Evolutionary conservation across 2,329 filamentous ascomycete species (phyloP), one percentile per base, ranked within the genome.

Genomic region (Aspergillus terreus): DNA sequence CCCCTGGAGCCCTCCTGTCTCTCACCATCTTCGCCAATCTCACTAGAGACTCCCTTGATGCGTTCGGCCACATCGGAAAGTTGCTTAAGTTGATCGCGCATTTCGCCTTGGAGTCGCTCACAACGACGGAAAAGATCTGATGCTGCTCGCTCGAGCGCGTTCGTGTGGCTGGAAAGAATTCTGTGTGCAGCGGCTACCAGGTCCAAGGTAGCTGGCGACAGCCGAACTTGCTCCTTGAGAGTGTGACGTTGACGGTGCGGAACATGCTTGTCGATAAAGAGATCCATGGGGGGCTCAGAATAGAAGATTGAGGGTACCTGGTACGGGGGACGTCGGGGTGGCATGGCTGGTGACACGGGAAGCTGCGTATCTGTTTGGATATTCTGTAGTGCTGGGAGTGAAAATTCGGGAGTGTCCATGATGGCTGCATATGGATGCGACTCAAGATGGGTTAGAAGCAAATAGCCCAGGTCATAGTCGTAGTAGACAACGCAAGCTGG

Each of bases 401-500:
- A 56, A 17, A 64, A 58, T 42, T 64, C 71, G 6, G 78, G 75
- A 6, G 76, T 69, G 57, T 84, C 81, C 44, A 82, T 75, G 47
- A 72, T 67, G 4, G 75, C 79, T 27, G 76, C 82, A 57, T 76
- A 76, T 2, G 77, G 76, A 54, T 76, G 74, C 43, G 73, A 74
- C 6, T 71, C 70, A 32, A 71, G 70, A 23, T 71, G 72, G 21
- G 78, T 81, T 35, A 83, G 70, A 42, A 86, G 64, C 25, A 85
- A 69, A 58, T 83, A 82, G 9, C 82, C 82, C 27, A 84, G 63
- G 52, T 81, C 79, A 10, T 76, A 76, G 55, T 84, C 79, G 45
- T 80, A 72, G 33, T 85, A 73, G 21, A 81, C 72, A n/a, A 83
- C 69, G 47, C 73, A 76, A 17, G 75, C 68, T 5, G 78, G 76